phyloP scores from a whole-genome alignment of 2,329 filamentous ascomycete genomes.

The Dactylellina haptotyla region DNA sequence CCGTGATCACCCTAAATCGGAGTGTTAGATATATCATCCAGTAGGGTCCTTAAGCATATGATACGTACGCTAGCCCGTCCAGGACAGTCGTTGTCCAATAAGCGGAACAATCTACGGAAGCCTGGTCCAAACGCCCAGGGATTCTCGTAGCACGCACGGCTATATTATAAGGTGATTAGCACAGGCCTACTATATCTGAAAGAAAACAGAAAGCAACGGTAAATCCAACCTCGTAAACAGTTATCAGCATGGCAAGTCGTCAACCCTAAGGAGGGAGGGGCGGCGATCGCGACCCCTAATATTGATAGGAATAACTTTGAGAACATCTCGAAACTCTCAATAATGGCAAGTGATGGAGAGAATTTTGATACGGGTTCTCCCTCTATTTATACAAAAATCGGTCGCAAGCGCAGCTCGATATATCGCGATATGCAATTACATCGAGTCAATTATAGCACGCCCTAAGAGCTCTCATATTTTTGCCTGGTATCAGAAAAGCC shows the following conservation, averaged over 20 bases:
- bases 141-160: background rate
- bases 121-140: background rate
- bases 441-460: no score
- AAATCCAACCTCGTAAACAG: constrained; percentile 10
- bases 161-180: background rate
- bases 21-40: background rate
- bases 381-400: no score
- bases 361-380: no score
- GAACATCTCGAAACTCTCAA: background rate
- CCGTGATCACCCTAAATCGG: background rate
- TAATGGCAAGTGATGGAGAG: no score
- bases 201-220: background rate
- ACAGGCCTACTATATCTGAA: background rate
- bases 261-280: background rate
- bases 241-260: constrained; percentile 1
- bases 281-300: background rate
- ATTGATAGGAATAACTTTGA: background rate
- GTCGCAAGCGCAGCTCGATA: no score
- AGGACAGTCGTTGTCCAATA: background rate
- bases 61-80: background rate
- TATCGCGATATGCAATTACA: no score
- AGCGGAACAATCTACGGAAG: background rate
- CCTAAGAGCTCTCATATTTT: no score
- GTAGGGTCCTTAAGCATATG: background rate
- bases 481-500: no score